These are phyloP conservation scores for Escallonia herrerae DNA, from an alignment of 129 eudicot genomes.

Conservation along the genomic window DNA sequence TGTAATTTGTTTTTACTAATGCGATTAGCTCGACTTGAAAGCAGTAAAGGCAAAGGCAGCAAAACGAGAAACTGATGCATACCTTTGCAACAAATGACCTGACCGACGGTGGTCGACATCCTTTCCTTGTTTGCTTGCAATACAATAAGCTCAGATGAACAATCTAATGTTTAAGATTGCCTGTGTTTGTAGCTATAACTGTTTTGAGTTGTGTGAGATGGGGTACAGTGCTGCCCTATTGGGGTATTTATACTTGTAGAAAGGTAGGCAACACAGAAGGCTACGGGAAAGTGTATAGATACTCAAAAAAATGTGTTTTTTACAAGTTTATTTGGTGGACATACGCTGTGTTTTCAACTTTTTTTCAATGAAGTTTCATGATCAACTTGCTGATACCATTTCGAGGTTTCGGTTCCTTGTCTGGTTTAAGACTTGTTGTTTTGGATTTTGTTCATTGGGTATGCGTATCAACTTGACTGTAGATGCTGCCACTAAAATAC, in stretches of 20 bases:
- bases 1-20: too few species aligned
- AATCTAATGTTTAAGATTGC: too few species aligned
- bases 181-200: not conserved
- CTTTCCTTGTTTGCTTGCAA: not conserved
- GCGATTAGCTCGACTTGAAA: too few species aligned
- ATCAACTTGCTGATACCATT: not conserved
- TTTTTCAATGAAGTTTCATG: too few species aligned
- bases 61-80: not conserved
- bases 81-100: slow-evolving; percentile 65
- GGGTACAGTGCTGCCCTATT: not conserved
- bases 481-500: not conserved
- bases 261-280: not conserved
- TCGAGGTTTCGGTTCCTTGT: slow-evolving; percentile 1
- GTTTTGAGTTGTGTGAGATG: not conserved
- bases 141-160: not conserved
- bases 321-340: not conserved
- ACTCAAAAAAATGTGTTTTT: too few species aligned
- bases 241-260: not conserved
- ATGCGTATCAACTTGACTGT: not conserved
- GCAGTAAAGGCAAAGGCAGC: too few species aligned
- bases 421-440: not conserved
- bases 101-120: slow-evolving; percentile 38
- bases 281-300: not conserved
- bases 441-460: not conserved
- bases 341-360: too few species aligned